Evolutionary conservation across 257 asterid species (phyloP).

Genomic region (Plectranthus barbatus): DNA sequence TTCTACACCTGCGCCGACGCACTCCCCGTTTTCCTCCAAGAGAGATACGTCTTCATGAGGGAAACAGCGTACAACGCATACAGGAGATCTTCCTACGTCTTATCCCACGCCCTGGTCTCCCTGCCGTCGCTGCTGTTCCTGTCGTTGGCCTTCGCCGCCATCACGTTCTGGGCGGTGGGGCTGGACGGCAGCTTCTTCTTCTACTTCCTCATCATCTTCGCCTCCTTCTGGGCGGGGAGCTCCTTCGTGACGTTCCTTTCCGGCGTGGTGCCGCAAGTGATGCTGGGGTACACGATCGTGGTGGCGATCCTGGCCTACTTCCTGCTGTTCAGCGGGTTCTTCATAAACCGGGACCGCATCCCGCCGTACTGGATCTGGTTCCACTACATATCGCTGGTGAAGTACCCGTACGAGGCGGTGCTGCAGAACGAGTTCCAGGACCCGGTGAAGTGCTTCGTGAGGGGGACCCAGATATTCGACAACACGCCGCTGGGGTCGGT

Average conservation of each 20-base stretch:
- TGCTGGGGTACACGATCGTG: slow-evolving; percentile 69
- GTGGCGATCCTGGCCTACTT: slow-evolving; percentile 68
- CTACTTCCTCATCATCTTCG: too few species aligned
- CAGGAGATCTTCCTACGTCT: slow-evolving; percentile 55
- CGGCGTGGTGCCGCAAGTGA: too few species aligned
- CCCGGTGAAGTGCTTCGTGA: slow-evolving; percentile 50
- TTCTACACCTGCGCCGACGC: slow-evolving; percentile 87
- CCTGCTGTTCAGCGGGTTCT: slow-evolving; percentile 72
- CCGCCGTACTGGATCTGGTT: slow-evolving; percentile 90
- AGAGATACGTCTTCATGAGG: slow-evolving; percentile 66
- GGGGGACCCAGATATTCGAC: slow-evolving; percentile 69
- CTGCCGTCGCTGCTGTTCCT: slow-evolving; percentile 47
- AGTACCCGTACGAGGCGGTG: too few species aligned
- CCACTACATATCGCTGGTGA: slow-evolving; percentile 59
- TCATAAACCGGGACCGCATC: slow-evolving; percentile 64
- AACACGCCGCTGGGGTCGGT: slow-evolving; percentile 46
- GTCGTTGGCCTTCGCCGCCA: slow-evolving; percentile 47
- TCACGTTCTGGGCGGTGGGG: slow-evolving; percentile 73
- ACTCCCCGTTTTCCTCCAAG: slow-evolving; percentile 61
- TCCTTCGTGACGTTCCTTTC: too few species aligned
- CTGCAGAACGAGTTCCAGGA: slow-evolving; percentile 58
- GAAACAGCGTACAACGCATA: slow-evolving; percentile 71
- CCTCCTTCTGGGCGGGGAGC: too few species aligned
- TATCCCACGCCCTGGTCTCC: slow-evolving; percentile 53
- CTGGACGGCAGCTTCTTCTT: slow-evolving; percentile 58